Conservation (phyloP, 2,329 filamentous ascomycete genomes). For the Sphaceloma murrayae region DNA sequence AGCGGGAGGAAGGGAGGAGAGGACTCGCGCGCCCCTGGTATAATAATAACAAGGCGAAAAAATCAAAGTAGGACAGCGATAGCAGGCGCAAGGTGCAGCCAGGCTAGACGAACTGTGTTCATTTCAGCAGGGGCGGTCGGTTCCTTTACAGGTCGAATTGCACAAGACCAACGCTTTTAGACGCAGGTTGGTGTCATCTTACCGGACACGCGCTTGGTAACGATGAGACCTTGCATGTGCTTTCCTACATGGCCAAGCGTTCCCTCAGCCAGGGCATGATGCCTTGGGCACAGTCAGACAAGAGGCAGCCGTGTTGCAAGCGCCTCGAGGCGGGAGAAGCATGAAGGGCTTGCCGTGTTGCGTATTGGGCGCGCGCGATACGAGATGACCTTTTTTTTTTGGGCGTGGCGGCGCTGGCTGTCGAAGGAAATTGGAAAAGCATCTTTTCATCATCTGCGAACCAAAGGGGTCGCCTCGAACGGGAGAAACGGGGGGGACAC, state of each 20-base stretch:
- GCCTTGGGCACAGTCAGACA: too few species aligned
- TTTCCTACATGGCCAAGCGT: not conserved
- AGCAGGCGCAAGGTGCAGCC: not conserved
- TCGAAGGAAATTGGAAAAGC: too few species aligned
- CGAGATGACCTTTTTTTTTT: not conserved
- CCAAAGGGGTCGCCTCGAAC: conserved; percentile 11
- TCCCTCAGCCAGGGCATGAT: too few species aligned
- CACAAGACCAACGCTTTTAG: conserved; percentile 4
- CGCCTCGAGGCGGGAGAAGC: too few species aligned
- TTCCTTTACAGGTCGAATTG: not conserved
- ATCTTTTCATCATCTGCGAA: too few species aligned
- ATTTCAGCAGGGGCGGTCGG: not conserved
- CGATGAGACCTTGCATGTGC: not conserved
- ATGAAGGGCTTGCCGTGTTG: not conserved
- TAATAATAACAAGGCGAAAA: not conserved
- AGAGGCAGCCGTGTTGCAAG: too few species aligned
- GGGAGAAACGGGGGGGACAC: not conserved
- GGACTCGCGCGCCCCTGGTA: too few species aligned
- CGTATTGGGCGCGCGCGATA: not conserved
- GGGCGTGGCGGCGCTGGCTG: too few species aligned
- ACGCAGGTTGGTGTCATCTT: conserved; percentile 10
- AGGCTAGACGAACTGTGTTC: not conserved
- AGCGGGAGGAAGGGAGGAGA: conserved; percentile 3
- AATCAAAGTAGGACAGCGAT: conserved; percentile 8
- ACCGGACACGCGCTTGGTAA: not conserved